Evolutionary conservation across 768 basidiomycete genomes (phyloP).

Genomic region (Fomitopsis serialis): DNA sequence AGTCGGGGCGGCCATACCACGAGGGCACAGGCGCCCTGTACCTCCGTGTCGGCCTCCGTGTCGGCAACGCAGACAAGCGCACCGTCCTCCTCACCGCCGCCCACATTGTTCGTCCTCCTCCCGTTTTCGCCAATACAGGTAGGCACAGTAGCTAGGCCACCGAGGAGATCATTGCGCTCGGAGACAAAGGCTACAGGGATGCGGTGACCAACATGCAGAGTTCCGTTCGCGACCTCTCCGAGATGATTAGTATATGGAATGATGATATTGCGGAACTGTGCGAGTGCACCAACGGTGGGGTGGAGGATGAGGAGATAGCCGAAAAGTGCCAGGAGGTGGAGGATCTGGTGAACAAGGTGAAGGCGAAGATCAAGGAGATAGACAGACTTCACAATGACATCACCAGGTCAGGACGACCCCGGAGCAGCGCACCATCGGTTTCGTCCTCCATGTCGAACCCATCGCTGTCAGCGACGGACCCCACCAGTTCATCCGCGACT

Average conservation of each 20-base stretch:
- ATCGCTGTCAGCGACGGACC: slow-evolving; percentile 5
- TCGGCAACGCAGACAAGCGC: slow-evolving; percentile 19
- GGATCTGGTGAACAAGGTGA: slow-evolving; percentile 2
- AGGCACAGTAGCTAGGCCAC: neutral
- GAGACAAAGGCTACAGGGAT: slow-evolving; percentile 4
- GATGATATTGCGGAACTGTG: slow-evolving; percentile 16
- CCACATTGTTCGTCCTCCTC: slow-evolving; percentile 32
- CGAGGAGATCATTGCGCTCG: slow-evolving; percentile 7
- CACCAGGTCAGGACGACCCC: slow-evolving; percentile 11
- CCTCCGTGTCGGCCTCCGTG: slow-evolving; percentile 22
- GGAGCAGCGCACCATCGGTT: slow-evolving; percentile 9
- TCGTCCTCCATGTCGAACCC: too few species aligned
- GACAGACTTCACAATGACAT: slow-evolving; percentile 1
- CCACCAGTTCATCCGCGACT: slow-evolving; percentile 13
- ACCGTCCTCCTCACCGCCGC: slow-evolving; percentile 21
- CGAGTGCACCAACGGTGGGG: slow-evolving; percentile 12
- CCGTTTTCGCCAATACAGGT: slow-evolving; percentile 19
- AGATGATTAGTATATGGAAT: slow-evolving; percentile 16
- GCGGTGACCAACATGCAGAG: slow-evolving; percentile 1
- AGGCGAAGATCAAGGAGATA: slow-evolving; percentile 7
- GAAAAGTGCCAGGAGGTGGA: neutral
- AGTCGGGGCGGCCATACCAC: slow-evolving; percentile 15
- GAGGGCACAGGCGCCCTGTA: slow-evolving; percentile 28
- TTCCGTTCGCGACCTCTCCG: neutral
- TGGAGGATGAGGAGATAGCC: slow-evolving; percentile 12